A percentile compares a stretch with the other conserved stretches of the same genome.
Evolutionary conservation across 768 basidiomycete species (phyloP).

Genomic region (Phallus indusiatus): DNA sequence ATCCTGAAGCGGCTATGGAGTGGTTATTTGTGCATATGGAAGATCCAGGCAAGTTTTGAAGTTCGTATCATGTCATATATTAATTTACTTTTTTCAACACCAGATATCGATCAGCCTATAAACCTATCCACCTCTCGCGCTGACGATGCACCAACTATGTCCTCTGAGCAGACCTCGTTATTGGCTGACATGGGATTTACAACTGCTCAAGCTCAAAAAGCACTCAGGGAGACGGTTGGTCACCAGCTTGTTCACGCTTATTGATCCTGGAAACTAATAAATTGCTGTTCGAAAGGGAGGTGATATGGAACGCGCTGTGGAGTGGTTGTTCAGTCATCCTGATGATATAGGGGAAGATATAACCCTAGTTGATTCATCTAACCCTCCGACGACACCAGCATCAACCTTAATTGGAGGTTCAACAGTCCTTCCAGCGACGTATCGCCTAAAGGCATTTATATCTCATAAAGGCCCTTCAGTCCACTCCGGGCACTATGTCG

Average conservation of each 20-base stretch:
- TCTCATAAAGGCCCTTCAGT: constrained; percentile 96
- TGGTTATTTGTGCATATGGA: constrained; percentile 97
- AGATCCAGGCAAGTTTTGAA: constrained; percentile 55
- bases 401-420: constrained; percentile 36
- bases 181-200: constrained; percentile 93
- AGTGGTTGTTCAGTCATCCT: constrained; percentile 94
- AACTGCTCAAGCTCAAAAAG: constrained; percentile 71
- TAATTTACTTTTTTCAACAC: neutral
- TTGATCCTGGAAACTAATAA: no score
- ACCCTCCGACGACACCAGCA: constrained; percentile 17
- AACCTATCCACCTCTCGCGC: constrained; percentile 20
- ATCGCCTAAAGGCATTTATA: constrained; percentile 84
- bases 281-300: constrained; percentile 38
- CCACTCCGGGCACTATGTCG: constrained; percentile 91
- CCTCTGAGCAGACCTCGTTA: constrained; percentile 60
- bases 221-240: constrained; percentile 76
- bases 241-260: neutral
- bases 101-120: constrained; percentile 85
- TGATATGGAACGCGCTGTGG: constrained; percentile 77
- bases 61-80: neutral
- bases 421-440: constrained; percentile 58
- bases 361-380: constrained; percentile 15
- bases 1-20: constrained; percentile 81
- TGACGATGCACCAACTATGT: constrained; percentile 40
- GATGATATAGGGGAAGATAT: constrained; percentile 69